Conservation (phyloP, 441 rosid genomes). For the Euphorbia corollata region DNA sequence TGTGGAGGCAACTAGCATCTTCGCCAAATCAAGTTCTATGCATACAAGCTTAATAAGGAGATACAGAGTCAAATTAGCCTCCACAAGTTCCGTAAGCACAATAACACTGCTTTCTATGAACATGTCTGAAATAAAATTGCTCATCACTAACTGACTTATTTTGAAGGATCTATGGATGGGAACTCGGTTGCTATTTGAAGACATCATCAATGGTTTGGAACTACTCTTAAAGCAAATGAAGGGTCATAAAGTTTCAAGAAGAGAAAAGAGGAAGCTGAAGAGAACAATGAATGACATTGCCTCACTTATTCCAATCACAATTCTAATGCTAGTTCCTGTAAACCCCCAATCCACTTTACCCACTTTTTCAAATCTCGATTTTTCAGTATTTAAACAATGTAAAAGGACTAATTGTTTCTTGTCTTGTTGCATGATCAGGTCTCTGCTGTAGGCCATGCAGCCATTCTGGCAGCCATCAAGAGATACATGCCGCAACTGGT, state of each 20-base stretch:
- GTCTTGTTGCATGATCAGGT: slow-evolving; percentile 29
- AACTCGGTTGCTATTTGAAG: slow-evolving; percentile 50
- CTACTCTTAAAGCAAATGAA: slow-evolving; percentile 38
- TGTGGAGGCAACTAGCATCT: slow-evolving; percentile 9
- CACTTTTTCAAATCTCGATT: not conserved
- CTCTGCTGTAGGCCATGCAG: slow-evolving; percentile 61
- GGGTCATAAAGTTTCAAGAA: slow-evolving; percentile 34
- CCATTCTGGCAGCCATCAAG: slow-evolving; percentile 50
- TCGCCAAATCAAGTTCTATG: slow-evolving; percentile 20
- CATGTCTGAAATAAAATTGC: not conserved
- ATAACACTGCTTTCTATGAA: slow-evolving; percentile 11
- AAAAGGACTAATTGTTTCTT: not conserved
- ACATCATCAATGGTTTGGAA: slow-evolving; percentile 36
- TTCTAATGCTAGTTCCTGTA: slow-evolving; percentile 67
- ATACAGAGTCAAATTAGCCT: slow-evolving; percentile 33
- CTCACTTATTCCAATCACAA: slow-evolving; percentile 46
- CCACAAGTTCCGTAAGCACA: slow-evolving; percentile 38
- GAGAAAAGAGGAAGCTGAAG: slow-evolving; percentile 42
- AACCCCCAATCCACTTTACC: slow-evolving; percentile 15
- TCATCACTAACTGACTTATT: slow-evolving; percentile 16
- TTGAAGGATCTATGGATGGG: slow-evolving; percentile 52
- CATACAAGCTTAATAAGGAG: slow-evolving; percentile 37
- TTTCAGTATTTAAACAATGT: not conserved
- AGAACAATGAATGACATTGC: slow-evolving; percentile 47
- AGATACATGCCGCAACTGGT: slow-evolving; percentile 55